Evolutionary conservation across 2,329 filamentous ascomycete genomes (phyloP), one percentile per base, ranked within the genome.

Genomic region (Pseudophaeomoniella oleicola): DNA sequence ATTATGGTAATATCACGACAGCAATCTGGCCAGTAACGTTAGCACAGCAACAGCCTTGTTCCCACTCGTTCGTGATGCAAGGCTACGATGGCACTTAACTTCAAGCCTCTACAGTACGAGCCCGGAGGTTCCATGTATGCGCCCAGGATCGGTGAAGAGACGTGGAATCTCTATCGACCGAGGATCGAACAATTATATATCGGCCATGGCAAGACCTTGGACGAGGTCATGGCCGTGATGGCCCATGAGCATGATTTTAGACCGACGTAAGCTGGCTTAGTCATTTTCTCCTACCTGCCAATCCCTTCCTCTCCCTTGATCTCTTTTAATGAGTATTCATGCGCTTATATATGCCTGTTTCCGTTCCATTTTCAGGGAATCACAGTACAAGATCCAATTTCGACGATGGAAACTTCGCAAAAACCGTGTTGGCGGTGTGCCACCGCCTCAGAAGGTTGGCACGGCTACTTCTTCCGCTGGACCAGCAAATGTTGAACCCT

Each of bases 181-280:
- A 6, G n/a, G 22, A 32, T 32, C 12, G 16, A 32, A 17, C 30
- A 32, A 32, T 17, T 32, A 14, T 32, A 32, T 17, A 32, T 32
- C 16, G 30, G 12, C n/a, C 30, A 32, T 13, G 30, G 30, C 6
- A 32, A 32, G 30, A 32, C 30, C 14, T 15, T 32, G 9, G 16
- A 13, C n/a, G 30, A 32, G 30, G 30, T 32, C 16, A 32, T 32
- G 30, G 30, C 30, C 10, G 16, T 17, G 9, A 32, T 32, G 30
- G n/a, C n/a, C 30, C 9, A 32, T 32, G 30, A 32, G 14, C 30
- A 32, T 15, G 9, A 17, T 9, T 32, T 32, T 14, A 32, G 6
- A 32, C n/a, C 30, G 6, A 32, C 30, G 16, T 27, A 27, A 27
- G 22, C 22, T 27, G 22, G 22, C 22, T n/a, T 9, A 9, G 6